These are phyloP conservation scores for Vitis labrusca DNA, from an alignment of 164 flowering plant genomes.

Conservation along the genomic window DNA sequence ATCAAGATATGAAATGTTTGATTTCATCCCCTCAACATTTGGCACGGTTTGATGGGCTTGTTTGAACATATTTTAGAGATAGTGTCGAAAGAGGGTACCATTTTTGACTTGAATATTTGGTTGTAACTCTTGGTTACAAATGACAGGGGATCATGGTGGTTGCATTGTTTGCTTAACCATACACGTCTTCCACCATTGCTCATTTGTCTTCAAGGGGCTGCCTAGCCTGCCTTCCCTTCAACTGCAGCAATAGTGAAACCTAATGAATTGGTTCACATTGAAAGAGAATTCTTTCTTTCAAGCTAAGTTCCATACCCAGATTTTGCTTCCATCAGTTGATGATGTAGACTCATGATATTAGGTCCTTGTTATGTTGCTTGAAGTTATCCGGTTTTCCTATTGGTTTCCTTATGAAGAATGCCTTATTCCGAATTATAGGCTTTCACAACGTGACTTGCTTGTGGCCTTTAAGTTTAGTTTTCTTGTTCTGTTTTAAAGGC, in stretches of 20 bases:
- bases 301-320: background rate
- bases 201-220: background rate
- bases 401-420: background rate
- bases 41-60: background rate
- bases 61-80: background rate
- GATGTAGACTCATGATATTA: background rate
- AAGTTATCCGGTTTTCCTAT: background rate
- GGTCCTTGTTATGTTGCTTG: background rate
- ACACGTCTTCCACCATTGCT: background rate
- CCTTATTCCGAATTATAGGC: slow-evolving; percentile 4
- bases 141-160: background rate
- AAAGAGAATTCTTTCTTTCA: background rate
- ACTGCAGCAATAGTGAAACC: background rate
- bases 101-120: background rate
- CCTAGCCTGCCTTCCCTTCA: background rate
- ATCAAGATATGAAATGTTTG: background rate
- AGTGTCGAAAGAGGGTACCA: background rate
- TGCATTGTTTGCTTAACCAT: too few species aligned
- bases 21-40: background rate
- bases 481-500: slow-evolving; percentile 29
- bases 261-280: background rate
- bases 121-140: background rate
- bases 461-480: slow-evolving; percentile 27
- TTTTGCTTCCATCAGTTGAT: background rate
- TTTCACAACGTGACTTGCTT: slow-evolving; percentile 15